Evolutionary conservation across 2,329 filamentous ascomycete species (phyloP).

Genomic region (Fusarium mexicanum): DNA sequence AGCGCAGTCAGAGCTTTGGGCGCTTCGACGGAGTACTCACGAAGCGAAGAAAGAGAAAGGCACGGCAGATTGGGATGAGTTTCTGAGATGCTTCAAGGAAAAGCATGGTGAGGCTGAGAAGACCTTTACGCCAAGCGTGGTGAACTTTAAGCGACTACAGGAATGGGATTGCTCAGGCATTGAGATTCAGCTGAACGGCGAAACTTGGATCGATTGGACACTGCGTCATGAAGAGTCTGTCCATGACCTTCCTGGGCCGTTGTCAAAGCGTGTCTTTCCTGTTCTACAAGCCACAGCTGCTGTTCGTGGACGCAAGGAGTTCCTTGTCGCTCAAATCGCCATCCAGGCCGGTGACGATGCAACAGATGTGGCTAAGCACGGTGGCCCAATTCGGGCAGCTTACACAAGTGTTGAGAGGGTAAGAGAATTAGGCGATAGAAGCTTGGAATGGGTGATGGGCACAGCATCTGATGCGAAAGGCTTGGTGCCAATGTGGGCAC

Average conservation of each 20-base stretch:
- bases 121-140: constrained; percentile 52
- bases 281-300: constrained; percentile 69
- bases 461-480: constrained; percentile 78
- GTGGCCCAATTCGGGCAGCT: constrained; percentile 61
- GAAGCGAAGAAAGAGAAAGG: constrained; percentile 58
- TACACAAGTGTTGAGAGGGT: constrained; percentile 75
- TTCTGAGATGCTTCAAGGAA: constrained; percentile 66
- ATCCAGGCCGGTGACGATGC: constrained; percentile 51
- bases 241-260: constrained; percentile 68
- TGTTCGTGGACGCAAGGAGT: constrained; percentile 54
- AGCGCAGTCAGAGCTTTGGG: constrained; percentile 66
- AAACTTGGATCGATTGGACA: constrained; percentile 58
- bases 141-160: constrained; percentile 49
- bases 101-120: constrained; percentile 53
- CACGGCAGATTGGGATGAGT: constrained; percentile 72
- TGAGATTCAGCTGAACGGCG: constrained; percentile 50
- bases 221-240: constrained; percentile 70
- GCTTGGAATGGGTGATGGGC: constrained; percentile 80
- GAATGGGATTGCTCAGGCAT: constrained; percentile 58
- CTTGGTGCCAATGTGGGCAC: constrained; percentile 70
- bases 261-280: constrained; percentile 72
- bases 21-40: constrained; percentile 70
- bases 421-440: constrained; percentile 53
- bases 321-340: constrained; percentile 67
- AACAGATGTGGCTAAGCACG: constrained; percentile 52